Base-by-base conservation (phyloP, 306 rosid genomes). In the Vigna unguiculata region DNA sequence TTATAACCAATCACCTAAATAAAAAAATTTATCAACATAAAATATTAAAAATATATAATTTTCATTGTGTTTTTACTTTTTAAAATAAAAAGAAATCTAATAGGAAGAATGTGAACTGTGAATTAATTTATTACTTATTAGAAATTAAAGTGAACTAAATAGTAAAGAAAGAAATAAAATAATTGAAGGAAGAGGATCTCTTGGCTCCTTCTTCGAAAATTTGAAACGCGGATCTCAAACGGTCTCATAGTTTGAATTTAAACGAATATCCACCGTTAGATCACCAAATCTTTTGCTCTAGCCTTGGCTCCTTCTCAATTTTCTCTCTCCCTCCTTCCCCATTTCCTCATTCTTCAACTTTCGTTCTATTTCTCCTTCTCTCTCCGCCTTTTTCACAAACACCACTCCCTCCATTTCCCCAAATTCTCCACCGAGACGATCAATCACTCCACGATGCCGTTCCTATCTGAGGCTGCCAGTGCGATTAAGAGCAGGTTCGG, bases 401-500 rank as follows among this genome's bases (percentile, higher is more conserved):
- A 59, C 80, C 6, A 22, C 40, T 25, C 5, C 9, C 1, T 41
- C 36, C 58, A 6, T 72, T 52, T 24, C 25, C 13, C 13, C 60
- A 7, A 21, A 19, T 21, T 52, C 34, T 58, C 25, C 51, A n/a
- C 55, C 60, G 47, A 51, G 38, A 13, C 53, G n/a, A n/a, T n/a
- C 30, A 4, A 46, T 71, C 7, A 19, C 36, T 1, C 15, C 72
- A 15, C 43, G 34, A 94, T 95, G 97, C 82, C 99, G 51, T 91
- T 92, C 85, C 55, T 91, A 24, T 95, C 97, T 0, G 97, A 95
- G 79, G 87, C 97, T 0, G 93, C 97, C 0, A 90, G 91, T 52
- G 97, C 99, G 12, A 85, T 91, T 72, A 95, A 91, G 87, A 92
- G 86, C 83, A 85, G 96, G 36, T 92, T 90, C 41, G 97, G 99